Conservation (phyloP, 495 filamentous ascomycete species). For the Cetradonia linearis region DNA sequence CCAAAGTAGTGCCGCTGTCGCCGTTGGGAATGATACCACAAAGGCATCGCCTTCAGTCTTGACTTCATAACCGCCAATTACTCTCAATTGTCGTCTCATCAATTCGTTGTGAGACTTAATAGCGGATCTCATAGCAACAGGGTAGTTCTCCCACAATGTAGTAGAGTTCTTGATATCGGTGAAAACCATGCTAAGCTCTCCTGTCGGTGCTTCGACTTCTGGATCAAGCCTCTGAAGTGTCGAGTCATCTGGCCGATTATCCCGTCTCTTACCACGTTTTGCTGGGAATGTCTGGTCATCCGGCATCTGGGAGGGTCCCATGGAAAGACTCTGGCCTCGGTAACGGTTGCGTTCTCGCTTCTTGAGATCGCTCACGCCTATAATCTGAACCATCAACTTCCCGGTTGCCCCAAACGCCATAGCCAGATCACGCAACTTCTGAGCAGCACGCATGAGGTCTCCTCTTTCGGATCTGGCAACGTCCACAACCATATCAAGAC, state of each 20-base stretch:
- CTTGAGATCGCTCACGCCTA: conserved; percentile 83
- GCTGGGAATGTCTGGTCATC: conserved; percentile 59
- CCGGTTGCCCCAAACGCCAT: conserved; percentile 86
- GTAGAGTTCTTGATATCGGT: conserved; percentile 99
- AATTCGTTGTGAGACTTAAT: conserved; percentile 95
- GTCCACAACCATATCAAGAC: conserved; percentile 82
- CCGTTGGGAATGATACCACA: conserved; percentile 96
- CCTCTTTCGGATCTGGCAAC: conserved; percentile 70
- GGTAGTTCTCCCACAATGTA: conserved; percentile 90
- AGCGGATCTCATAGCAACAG: conserved; percentile 85
- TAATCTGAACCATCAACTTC: conserved; percentile 98
- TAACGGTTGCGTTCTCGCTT: conserved; percentile 63
- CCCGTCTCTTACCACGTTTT: conserved; percentile 52
- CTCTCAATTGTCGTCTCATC: conserved; percentile 83
- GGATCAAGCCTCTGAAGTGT: conserved; percentile 71
- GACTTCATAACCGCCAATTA: conserved; percentile 95
- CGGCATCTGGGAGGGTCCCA: conserved; percentile 57
- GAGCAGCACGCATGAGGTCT: conserved; percentile 92
- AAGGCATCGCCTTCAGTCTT: conserved; percentile 99
- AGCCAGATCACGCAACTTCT: conserved; percentile 88
- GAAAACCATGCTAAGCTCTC: conserved; percentile 87
- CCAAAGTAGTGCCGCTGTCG: conserved; percentile 88
- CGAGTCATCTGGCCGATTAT: conserved; percentile 61
- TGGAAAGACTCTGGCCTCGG: conserved; percentile 67
- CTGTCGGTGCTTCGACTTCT: conserved; percentile 80